Conservation (phyloP, 768 basidiomycete species). For the Russula vinacea region DNA sequence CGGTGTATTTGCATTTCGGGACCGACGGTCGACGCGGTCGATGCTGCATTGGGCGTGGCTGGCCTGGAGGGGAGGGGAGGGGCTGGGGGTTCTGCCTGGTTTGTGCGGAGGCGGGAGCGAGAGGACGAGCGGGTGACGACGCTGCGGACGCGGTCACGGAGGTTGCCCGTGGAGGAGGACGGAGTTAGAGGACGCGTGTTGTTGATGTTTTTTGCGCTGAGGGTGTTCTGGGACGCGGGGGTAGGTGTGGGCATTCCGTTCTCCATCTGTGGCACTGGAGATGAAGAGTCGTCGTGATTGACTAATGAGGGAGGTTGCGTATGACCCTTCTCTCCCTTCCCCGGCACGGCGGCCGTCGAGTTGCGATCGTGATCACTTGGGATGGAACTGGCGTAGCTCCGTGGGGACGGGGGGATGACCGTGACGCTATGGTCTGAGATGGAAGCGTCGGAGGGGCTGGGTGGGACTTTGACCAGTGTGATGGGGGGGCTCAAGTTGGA, state of each 20-base stretch:
- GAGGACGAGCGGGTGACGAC: conserved; percentile 26
- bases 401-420: conserved; percentile 38
- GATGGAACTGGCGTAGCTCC: conserved; percentile 28
- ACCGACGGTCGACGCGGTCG: neutral
- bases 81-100: neutral
- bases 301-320: conserved; percentile 18
- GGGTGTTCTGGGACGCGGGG: conserved; percentile 6
- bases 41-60: neutral
- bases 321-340: conserved; percentile 18
- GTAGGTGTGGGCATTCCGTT: conserved; percentile 27
- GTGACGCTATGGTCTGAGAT: conserved; percentile 36
- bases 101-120: conserved; percentile 17
- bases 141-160: conserved; percentile 26
- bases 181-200: conserved; percentile 17
- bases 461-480: neutral
- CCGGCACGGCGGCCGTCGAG: conserved; percentile 3
- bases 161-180: conserved; percentile 27
- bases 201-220: neutral
- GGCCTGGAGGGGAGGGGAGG: neutral
- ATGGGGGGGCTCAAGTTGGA: neutral
- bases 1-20: neutral
- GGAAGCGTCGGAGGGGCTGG: conserved; percentile 20
- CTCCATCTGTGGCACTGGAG: conserved; percentile 5
- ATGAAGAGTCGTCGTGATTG: conserved; percentile 21
- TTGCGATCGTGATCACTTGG: conserved; percentile 27